A percentile compares a stretch with the other conserved stretches of the same genome.
These are phyloP conservation scores for Citrus reticulata DNA, from an alignment of 345 rosid genomes.

Conservation along the genomic window DNA sequence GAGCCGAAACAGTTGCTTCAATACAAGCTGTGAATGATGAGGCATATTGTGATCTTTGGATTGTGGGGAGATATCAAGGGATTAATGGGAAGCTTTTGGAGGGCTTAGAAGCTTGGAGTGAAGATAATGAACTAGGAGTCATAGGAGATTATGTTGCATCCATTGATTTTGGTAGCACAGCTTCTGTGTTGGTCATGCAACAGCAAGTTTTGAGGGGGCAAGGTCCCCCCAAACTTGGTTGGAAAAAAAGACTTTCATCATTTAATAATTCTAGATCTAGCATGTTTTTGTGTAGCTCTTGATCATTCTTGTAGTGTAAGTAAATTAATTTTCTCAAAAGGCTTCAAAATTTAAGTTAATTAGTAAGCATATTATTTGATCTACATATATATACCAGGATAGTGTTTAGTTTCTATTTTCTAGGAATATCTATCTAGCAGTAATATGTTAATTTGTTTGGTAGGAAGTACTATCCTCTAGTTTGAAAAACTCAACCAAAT, in stretches of 20 bases:
- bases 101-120: conserved; percentile 61
- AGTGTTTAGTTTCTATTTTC: background rate
- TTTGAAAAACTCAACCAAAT: no score
- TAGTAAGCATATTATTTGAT: no score
- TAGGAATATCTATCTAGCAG: background rate
- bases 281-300: background rate
- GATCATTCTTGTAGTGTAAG: no score
- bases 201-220: conserved; percentile 55
- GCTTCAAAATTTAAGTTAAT: background rate
- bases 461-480: no score
- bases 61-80: conserved; percentile 66
- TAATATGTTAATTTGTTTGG: no score
- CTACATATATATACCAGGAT: no score
- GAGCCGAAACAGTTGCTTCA: conserved; percentile 61
- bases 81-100: conserved; percentile 52
- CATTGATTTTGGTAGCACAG: conserved; percentile 35
- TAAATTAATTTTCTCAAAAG: background rate
- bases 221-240: background rate
- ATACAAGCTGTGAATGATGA: conserved; percentile 49
- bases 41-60: conserved; percentile 54
- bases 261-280: background rate
- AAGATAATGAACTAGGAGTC: conserved; percentile 48
- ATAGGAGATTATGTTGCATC: conserved; percentile 63
- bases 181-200: conserved; percentile 71
- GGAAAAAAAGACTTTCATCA: background rate